Evolutionary conservation across 306 rosid species (phyloP), one percentile per base, ranked within the genome.

Genomic region (Corylus americana): DNA sequence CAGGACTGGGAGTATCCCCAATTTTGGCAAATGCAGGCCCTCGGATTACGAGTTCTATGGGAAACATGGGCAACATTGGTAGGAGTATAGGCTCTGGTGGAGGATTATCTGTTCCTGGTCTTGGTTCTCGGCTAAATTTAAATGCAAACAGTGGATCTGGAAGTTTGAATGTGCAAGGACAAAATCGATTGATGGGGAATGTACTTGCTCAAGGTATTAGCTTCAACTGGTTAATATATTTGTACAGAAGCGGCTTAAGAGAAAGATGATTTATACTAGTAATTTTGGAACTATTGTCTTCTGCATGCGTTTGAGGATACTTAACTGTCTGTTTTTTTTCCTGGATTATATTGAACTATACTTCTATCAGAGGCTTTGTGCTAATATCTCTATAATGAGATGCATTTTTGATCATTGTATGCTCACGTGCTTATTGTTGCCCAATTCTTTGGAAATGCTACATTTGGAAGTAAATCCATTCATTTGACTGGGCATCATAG

Each of bases 1-100:
- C 97, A 85, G 98, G 97, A 81, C 89, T 96, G 88, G 99, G 99
- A 44, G 94, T 91, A 71, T 89, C 95, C 89, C 98, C 92, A 76
- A 93, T 96, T 82, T 90, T 89, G 91, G 99, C 96, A 84, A 89
- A 77, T 83, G 85, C 74, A 59, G 96, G 97, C 87, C 84, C 98
- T 83, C 92, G 99, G 78, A 96, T 93, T 75, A 88, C 99, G 48
- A 91, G 90, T 79, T 96, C 99, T 73, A 84, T 96, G 88, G 99
- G 99, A 76, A 93, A 93, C 90, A 91, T 95, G 99, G 95, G 91
- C 74, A 91, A 87, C 87, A 86, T 91, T 22, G 95, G 95, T 50
- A 84, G 96, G 91, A 87, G 85, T 83, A 83, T 91, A 75, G 82
- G 90, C 70, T 72, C 98, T 14, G 97, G 91, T 82, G 98, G 94